A percentile compares a stretch with the other conserved stretches of the same genome.
phyloP scores from a whole-genome alignment of 2,329 filamentous ascomycete genomes.

The Fusarium annulatum region DNA sequence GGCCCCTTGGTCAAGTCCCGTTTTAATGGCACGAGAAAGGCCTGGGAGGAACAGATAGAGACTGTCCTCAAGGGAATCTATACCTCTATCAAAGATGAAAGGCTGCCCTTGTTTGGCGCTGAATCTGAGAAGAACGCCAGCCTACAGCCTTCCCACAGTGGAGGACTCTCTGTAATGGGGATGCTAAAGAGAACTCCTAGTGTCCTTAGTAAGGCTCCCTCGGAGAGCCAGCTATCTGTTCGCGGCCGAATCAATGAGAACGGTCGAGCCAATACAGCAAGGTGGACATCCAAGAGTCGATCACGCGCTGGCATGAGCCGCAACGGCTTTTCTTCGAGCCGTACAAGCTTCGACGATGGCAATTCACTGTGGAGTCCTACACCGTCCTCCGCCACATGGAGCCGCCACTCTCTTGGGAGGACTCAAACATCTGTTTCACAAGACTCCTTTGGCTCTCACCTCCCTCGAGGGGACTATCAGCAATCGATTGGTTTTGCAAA shows the following conservation, averaged over 20 bases:
- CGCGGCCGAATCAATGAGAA: conserved; percentile 77
- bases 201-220: conserved; percentile 91
- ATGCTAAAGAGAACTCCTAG: conserved; percentile 89
- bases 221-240: conserved; percentile 76
- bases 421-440: conserved; percentile 93
- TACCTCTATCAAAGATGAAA: conserved; percentile 85
- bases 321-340: conserved; percentile 87
- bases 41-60: conserved; percentile 92
- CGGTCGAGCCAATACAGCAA: conserved; percentile 64
- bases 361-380: conserved; percentile 91
- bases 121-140: conserved; percentile 57
- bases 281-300: conserved; percentile 88
- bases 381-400: conserved; percentile 91
- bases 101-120: conserved; percentile 86
- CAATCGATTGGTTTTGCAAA: conserved; percentile 98
- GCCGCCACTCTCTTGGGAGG: conserved; percentile 90
- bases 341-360: conserved; percentile 92
- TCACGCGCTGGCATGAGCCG: conserved; percentile 79
- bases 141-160: conserved; percentile 62
- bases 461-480: conserved; percentile 84
- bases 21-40: conserved; percentile 78
- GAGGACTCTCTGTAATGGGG: conserved; percentile 77
- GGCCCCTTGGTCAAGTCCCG: conserved; percentile 82
- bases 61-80: conserved; percentile 93
- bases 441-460: conserved; percentile 85